Conservation (phyloP, 495 filamentous ascomycete genomes). For the Penicillium chermesinum region DNA sequence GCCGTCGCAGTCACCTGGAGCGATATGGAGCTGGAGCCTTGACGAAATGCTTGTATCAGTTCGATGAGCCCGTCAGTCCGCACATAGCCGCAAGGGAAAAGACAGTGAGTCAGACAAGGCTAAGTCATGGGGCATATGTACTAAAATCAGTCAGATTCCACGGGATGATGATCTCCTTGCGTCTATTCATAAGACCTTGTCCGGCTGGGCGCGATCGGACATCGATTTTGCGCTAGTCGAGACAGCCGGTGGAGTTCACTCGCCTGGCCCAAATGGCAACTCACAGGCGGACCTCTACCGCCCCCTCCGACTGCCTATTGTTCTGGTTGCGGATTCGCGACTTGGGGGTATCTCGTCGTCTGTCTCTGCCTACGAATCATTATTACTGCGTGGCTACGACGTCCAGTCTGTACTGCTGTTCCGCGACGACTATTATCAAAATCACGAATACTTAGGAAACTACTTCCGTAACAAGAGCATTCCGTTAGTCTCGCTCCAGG, state of each 20-base stretch:
- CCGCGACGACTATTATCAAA: constrained; percentile 54
- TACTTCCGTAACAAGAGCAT: constrained; percentile 60
- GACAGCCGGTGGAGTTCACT: constrained; percentile 73
- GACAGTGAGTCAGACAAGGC: constrained; percentile 21
- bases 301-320: constrained; percentile 63
- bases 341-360: constrained; percentile 71
- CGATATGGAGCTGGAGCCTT: constrained; percentile 46
- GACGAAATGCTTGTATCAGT: constrained; percentile 63
- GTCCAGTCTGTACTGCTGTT: constrained; percentile 62
- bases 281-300: constrained; percentile 72
- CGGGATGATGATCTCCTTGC: constrained; percentile 43
- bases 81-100: constrained; percentile 58
- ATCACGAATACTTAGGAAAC: constrained; percentile 56
- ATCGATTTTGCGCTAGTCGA: constrained; percentile 56
- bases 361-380: constrained; percentile 69
- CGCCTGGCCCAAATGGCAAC: constrained; percentile 65
- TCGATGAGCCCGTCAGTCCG: constrained; percentile 64
- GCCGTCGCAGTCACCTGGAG: constrained; percentile 48
- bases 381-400: constrained; percentile 69
- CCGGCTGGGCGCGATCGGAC: constrained; percentile 32
- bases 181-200: constrained; percentile 43
- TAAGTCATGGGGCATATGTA: no score
- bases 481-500: constrained; percentile 45
- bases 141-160: no score
- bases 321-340: constrained; percentile 64